These are phyloP conservation scores for Scedosporium aurantiacum DNA, from an alignment of 2,329 filamentous ascomycete genomes.

Conservation along the genomic window DNA sequence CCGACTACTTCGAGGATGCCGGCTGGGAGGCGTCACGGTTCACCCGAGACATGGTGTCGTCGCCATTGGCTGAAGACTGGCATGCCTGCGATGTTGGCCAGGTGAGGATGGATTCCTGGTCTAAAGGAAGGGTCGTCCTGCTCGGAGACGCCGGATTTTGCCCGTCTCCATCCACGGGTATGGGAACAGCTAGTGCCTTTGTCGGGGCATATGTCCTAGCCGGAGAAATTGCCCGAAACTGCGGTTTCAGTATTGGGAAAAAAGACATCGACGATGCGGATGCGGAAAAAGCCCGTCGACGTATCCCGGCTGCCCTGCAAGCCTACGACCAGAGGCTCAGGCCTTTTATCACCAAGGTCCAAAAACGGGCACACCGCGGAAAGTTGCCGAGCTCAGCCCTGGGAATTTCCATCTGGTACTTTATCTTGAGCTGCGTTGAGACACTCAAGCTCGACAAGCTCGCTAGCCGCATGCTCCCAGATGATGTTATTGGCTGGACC, in stretches of 20 bases:
- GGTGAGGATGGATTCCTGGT: slow-evolving; percentile 25
- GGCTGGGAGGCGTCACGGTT: slow-evolving; percentile 34
- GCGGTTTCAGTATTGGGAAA: too few species aligned
- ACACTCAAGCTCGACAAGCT: background rate
- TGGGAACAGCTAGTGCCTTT: slow-evolving; percentile 31
- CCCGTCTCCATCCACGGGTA: slow-evolving; percentile 31
- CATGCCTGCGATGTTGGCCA: slow-evolving; percentile 27
- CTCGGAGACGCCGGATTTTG: slow-evolving; percentile 38
- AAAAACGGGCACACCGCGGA: background rate
- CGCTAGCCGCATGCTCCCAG: background rate
- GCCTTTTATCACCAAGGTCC: background rate
- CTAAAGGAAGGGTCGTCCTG: slow-evolving; percentile 27
- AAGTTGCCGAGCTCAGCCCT: background rate
- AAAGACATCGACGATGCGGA: slow-evolving; percentile 2
- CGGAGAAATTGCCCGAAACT: slow-evolving; percentile 25
- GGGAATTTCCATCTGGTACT: background rate
- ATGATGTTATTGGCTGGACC: background rate
- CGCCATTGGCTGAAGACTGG: slow-evolving; percentile 24
- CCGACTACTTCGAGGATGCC: slow-evolving; percentile 28
- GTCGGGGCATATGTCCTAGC: slow-evolving; percentile 40
- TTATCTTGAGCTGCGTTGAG: background rate
- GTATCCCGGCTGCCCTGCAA: background rate
- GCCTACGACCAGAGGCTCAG: background rate
- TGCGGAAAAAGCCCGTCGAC: background rate
- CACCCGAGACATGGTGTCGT: slow-evolving; percentile 21